Base-by-base conservation (phyloP, 2,329 filamentous ascomycete genomes). In the Hymenoscyphus scutula region DNA sequence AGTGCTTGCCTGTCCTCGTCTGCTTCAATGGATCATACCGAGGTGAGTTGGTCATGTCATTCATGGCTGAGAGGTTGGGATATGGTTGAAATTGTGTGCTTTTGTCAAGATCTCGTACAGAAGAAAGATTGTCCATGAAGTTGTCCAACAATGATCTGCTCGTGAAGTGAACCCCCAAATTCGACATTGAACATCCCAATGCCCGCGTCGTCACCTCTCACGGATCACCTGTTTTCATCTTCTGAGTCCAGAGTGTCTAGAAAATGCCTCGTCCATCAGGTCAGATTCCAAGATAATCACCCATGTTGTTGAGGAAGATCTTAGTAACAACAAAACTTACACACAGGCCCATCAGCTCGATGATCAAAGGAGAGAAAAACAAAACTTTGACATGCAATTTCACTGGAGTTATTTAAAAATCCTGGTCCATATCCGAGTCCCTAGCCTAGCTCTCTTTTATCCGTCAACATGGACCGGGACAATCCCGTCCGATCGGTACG, bases 401-500 rank as follows among this genome's bases (percentile, higher is more conserved):
- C 8, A 19, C 11, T 34, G 32, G 32, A 34, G 32, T 34, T 13
- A 13, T 48, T 23, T n/a, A 19, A 10, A 25, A 48, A 25, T 23
- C 32, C 32, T 34, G 32, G 41, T 23, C 41, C n/a, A n/a, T 10
- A 23, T 48, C 41, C 41, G n/a, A 48, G n/a, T 11, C n/a, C 41
- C 41, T 48, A 25, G 19, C 41, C 2, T 23, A n/a, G n/a, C n/a
- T n/a, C n/a, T 23, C 10, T 23, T 48, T 48, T 48, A 48, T 48
- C 41, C 19, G 41, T 11, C 41, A 48, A 48, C 41, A 48, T 48
- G 41, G 41, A 48, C n/a, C 54, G 55, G 53, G 58, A 53, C 17
- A 54, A 63, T 60, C 58, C 62, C 62, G 58, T 63, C 62, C 34
- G 62, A 30, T 58, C 55, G 58, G 25, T 41, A 53, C 27, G 41